Evolutionary conservation across 306 rosid species (phyloP).

Genomic region (Corylus heterophylla): DNA sequence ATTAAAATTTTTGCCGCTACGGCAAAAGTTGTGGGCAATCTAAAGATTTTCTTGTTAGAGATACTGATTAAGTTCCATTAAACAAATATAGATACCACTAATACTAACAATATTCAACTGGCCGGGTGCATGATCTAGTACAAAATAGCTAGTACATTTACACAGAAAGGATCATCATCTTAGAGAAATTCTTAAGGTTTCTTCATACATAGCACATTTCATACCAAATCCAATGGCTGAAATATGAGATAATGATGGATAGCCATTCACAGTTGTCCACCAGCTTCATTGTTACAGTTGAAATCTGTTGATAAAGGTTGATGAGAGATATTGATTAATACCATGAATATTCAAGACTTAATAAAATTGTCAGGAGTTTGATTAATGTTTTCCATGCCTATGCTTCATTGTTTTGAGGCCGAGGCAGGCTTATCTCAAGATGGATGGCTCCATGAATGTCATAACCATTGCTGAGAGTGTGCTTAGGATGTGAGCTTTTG

Average conservation of each 20-base stretch:
- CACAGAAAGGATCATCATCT: slow-evolving; percentile 37
- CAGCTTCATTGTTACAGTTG: slow-evolving; percentile 53
- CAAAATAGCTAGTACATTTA: slow-evolving; percentile 15
- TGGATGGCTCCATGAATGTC: slow-evolving; percentile 48
- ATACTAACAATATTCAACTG: background rate
- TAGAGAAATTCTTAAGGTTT: slow-evolving; percentile 28
- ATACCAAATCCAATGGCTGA: slow-evolving; percentile 31
- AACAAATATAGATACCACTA: background rate
- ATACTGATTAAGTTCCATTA: background rate
- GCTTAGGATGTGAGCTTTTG: slow-evolving; percentile 34
- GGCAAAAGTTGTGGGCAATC: background rate
- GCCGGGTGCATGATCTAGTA: background rate
- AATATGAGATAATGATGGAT: slow-evolving; percentile 21
- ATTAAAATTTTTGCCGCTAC: background rate
- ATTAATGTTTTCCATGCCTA: background rate
- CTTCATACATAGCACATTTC: slow-evolving; percentile 30
- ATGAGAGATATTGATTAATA: background rate
- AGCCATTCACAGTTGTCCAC: slow-evolving; percentile 26
- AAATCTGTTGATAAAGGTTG: slow-evolving; percentile 51
- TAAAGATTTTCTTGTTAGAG: background rate
- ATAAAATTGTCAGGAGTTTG: slow-evolving; percentile 14
- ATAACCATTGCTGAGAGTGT: slow-evolving; percentile 40
- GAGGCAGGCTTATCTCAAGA: slow-evolving; percentile 78
- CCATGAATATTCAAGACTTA: background rate
- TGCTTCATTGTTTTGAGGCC: slow-evolving; percentile 49